Evolutionary conservation across 306 rosid species (phyloP), one percentile per base, ranked within the genome.

Genomic region (Cyclanthera cordifolia): DNA sequence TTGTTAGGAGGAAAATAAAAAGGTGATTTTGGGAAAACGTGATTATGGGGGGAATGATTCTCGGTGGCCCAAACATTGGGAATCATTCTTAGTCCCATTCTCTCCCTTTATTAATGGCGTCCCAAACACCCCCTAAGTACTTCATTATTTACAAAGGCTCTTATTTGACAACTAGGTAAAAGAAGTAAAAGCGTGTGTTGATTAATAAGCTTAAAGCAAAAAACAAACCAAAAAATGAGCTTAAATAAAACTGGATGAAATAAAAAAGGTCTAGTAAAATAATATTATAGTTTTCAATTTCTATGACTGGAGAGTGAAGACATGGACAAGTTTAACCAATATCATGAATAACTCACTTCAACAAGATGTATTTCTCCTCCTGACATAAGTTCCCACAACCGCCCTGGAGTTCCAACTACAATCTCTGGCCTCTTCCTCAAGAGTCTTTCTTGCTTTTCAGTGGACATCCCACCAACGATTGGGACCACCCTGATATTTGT

Each of bases 361-460:
- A 82, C 85, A 12, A 90, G 88, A 83, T 93, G 96, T 54, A 61
- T 82, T 56, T 87, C 95, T 72, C 99, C 96, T 32, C 84, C 81
- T 46, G 95, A 90, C 90, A 87, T 87, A 75, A 89, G 94, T 74
- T 90, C 95, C 99, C 99, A 90, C 61, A 93, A 83, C 81, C 99
- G 84, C 73, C 99, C 99, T 3, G 99, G 99, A 75, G 96, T 93
- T 41, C 94, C 96, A 16, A 93, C 96, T 80, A 93, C 64, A 83
- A 93, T 79, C 88, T 90, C 95, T 58, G 99, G 96, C 79, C 83
- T 87, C 60, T 70, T 67, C 77, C 77, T 87, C 61, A 93, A 78
- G 74, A 87, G 94, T 74, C 99, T 86, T 69, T 82, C 94, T 85
- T 93, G 99, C 60, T 93, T 93, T 79, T 93, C 91, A 11, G 87